Percentiles rank a stretch among this genome's conserved stretches.
These are phyloP conservation scores for Forsythia suspensa DNA, from an alignment of 257 asterid species.

Conservation along the genomic window DNA sequence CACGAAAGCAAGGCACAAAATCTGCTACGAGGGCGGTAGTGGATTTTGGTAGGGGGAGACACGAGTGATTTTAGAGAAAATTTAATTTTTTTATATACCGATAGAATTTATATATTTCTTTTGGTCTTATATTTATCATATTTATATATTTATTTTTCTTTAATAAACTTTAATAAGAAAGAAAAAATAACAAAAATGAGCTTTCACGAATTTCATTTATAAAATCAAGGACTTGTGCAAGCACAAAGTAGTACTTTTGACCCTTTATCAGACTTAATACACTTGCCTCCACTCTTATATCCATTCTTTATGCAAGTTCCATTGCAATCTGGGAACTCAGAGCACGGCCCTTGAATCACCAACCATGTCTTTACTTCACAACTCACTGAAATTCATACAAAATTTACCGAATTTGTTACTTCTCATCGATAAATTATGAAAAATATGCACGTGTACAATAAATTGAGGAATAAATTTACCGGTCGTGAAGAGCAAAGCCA, in stretches of 20 bases:
- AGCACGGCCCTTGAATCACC: constrained; percentile 4
- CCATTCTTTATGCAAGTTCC: constrained; percentile 8
- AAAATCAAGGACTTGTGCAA: background rate
- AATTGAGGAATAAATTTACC: background rate
- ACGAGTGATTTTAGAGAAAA: too few relatives aligned
- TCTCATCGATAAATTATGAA: background rate
- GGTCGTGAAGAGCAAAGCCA: background rate
- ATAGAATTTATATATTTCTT: too few relatives aligned
- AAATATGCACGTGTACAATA: too few relatives aligned
- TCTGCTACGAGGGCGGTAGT: too few relatives aligned
- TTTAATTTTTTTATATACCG: too few relatives aligned
- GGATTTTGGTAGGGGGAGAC: too few relatives aligned
- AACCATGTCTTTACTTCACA: background rate
- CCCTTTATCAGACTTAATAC: background rate
- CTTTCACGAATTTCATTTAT: too few relatives aligned
- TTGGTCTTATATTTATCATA: too few relatives aligned
- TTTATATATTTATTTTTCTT: too few relatives aligned
- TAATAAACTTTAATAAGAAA: too few relatives aligned
- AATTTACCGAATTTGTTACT: background rate
- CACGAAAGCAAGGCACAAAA: too few relatives aligned
- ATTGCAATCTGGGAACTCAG: constrained; percentile 16
- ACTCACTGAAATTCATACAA: background rate
- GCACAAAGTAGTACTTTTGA: background rate
- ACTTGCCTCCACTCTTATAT: constrained; percentile 4
- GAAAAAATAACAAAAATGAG: background rate